Evolutionary conservation across 768 basidiomycete genomes (phyloP), one percentile per base, ranked within the genome.

Genomic region (Cubamyces lactineus): DNA sequence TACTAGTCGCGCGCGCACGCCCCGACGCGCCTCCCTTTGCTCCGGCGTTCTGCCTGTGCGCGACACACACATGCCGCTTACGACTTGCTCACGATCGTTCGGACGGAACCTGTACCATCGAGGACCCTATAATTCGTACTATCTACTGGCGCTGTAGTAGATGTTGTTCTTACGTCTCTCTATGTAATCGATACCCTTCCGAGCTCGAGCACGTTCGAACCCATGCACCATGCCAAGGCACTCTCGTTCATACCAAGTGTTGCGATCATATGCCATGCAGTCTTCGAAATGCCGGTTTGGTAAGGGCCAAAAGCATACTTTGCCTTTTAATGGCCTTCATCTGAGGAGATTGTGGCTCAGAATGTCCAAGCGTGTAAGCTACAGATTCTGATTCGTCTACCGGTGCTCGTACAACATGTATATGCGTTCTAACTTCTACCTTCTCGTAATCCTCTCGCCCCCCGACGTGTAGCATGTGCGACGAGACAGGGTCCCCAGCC

Each of bases 1-100:
- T 88, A 89, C 64, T 91, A 78, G 76, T 49, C 24, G 19, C 48
- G 45, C 39, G 46, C 40, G 47, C 26, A n/a, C n/a, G n/a, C 19
- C 34, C 30, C 40, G 16, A 34, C 41, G 26, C 34, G 34, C 34
- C 40, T 24, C 39, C n/a, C 23, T 9, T 6, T 59, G 19, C 54
- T 23, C 51, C 30, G 39, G 54, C n/a, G 52, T 19, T 40, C 17
- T 52, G 49, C 19, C 34, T 40, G 17, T 23, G 30, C 26, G 30
- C 41, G 42, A 41, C 55, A 34, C 40, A 34, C 40, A 23, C 34
- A 28, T 43, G 40, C 17, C 47, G 30, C 42, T 58, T 58, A 70
- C 57, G 67, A 66, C 53, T 41, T 40, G 40, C 51, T 34, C 55
- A 63, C 50, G 61, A 61, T 48, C 58, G 47, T 56, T 60, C 59